Percentiles rank a stretch among this genome's conserved stretches.
Conservation (phyloP, 2,329 filamentous ascomycete genomes). For the Sphaerulina populicola region DNA sequence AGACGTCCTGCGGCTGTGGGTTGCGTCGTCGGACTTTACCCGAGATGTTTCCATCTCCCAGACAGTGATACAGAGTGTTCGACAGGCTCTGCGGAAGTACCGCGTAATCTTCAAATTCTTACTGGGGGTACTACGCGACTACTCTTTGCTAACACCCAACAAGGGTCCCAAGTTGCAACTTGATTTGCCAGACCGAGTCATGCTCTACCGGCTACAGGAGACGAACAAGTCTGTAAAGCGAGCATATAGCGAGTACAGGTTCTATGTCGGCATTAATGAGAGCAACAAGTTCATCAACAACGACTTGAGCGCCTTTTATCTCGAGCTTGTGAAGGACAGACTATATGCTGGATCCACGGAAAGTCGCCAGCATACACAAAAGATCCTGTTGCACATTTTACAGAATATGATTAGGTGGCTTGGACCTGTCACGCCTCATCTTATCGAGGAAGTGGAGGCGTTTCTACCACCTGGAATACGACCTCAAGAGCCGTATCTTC, state of each 20-base stretch:
- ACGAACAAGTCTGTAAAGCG: constrained; percentile 57
- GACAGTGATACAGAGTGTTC: constrained; percentile 65
- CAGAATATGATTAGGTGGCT: constrained; percentile 68
- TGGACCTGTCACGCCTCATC: constrained; percentile 67
- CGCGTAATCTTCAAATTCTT: constrained; percentile 86
- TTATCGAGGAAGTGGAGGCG: constrained; percentile 84
- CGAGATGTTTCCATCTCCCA: constrained; percentile 76
- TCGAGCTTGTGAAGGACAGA: constrained; percentile 85
- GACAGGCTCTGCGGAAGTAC: constrained; percentile 73
- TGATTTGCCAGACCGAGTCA: constrained; percentile 55
- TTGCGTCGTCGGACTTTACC: constrained; percentile 83
- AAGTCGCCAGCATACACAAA: constrained; percentile 52
- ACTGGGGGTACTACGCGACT: constrained; percentile 54
- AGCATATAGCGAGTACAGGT: constrained; percentile 65
- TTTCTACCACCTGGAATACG: constrained; percentile 50
- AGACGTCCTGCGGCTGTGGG: constrained; percentile 85
- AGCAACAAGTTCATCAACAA: constrained; percentile 74
- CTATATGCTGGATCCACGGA: constrained; percentile 73
- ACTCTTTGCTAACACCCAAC: constrained; percentile 19
- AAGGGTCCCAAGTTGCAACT: constrained; percentile 11
- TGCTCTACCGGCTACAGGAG: constrained; percentile 62
- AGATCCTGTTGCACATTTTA: constrained; percentile 54
- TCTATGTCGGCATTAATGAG: constrained; percentile 64
- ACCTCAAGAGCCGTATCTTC: constrained; percentile 22
- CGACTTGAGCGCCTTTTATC: constrained; percentile 86